These are phyloP conservation scores for Penicillium hesseltinei DNA, from an alignment of 2,329 filamentous ascomycete genomes.

Conservation along the genomic window DNA sequence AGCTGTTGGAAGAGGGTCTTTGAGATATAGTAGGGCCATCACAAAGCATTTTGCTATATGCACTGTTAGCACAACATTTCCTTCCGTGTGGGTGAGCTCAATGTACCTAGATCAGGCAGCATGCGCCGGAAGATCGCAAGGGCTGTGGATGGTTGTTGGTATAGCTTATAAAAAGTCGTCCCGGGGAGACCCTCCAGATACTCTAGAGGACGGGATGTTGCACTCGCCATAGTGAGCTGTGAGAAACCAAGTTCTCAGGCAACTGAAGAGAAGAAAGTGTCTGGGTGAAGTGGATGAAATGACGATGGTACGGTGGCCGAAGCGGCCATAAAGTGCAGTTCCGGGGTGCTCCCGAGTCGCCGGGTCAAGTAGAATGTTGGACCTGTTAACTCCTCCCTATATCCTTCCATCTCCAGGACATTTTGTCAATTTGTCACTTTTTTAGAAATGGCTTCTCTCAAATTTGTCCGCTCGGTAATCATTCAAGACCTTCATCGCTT, in stretches of 20 bases:
- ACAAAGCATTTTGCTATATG: constrained; percentile 83
- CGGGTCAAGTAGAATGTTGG: constrained; percentile 8
- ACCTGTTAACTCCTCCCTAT: not conserved
- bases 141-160: constrained; percentile 92
- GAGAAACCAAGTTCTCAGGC: constrained; percentile 24
- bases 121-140: constrained; percentile 96
- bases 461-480: constrained; percentile 64
- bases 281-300: constrained; percentile 13
- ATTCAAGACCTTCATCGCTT: not conserved
- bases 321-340: constrained; percentile 32
- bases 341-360: constrained; percentile 9
- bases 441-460: constrained; percentile 52
- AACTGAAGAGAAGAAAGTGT: constrained; percentile 16
- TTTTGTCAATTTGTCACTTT: not conserved
- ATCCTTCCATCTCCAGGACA: not conserved
- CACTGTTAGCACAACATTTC: constrained; percentile 14
- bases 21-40: constrained; percentile 91
- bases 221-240: constrained; percentile 50
- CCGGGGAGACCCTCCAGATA: constrained; percentile 91
- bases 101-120: constrained; percentile 81
- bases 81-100: constrained; percentile 10
- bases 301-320: constrained; percentile 27
- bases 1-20: constrained; percentile 70
- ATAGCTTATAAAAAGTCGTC: constrained; percentile 84
- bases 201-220: constrained; percentile 68